A percentile compares a stretch with the other conserved stretches of the same genome.
Evolutionary conservation across 1,284 basidiomycete genomes (phyloP).

Genomic region (Sparassis latifolia): DNA sequence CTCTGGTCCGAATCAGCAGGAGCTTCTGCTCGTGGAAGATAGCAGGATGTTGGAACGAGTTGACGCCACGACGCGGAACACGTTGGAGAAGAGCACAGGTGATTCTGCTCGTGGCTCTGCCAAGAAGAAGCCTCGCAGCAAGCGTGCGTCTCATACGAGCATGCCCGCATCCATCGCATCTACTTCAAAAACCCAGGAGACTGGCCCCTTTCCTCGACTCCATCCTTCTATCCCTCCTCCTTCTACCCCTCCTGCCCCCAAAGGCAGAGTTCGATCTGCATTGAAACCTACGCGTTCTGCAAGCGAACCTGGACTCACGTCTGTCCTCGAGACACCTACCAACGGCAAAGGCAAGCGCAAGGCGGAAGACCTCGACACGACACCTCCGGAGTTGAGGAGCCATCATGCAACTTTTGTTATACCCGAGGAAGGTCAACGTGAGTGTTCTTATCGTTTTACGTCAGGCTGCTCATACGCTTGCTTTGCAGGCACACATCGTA

Average conservation of each 20-base stretch:
- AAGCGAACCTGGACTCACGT: conserved; percentile 22
- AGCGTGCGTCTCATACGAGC: conserved; percentile 15
- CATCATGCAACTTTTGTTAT: conserved; percentile 31
- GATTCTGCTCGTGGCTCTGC: conserved; percentile 10
- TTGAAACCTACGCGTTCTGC: conserved; percentile 15
- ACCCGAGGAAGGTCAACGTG: conserved; percentile 44
- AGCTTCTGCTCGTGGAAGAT: conserved; percentile 15
- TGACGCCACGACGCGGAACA: conserved; percentile 12
- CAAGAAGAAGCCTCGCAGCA: conserved; percentile 14
- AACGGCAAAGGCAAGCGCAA: conserved; percentile 41
- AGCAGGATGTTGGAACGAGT: conserved; percentile 18
- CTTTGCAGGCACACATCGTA: conserved; percentile 16
- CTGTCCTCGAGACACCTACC: conserved; percentile 22
- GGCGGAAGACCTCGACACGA: conserved; percentile 41
- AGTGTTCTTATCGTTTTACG: conserved; percentile 11
- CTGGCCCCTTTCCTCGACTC: conserved; percentile 18
- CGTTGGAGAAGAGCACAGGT: conserved; percentile 14
- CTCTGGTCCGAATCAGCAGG: conserved; percentile 3
- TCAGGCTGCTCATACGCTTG: background rate
- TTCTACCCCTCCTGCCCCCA: background rate
- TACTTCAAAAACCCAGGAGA: conserved; percentile 18
- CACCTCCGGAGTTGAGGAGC: conserved; percentile 39
- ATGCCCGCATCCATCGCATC: conserved; percentile 12
- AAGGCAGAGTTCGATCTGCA: background rate
- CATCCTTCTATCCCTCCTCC: conserved; percentile 12